Evolutionary conservation across 164 flowering plant species (phyloP), one percentile per base, ranked within the genome.

Genomic region (Warburgia ugandensis): DNA sequence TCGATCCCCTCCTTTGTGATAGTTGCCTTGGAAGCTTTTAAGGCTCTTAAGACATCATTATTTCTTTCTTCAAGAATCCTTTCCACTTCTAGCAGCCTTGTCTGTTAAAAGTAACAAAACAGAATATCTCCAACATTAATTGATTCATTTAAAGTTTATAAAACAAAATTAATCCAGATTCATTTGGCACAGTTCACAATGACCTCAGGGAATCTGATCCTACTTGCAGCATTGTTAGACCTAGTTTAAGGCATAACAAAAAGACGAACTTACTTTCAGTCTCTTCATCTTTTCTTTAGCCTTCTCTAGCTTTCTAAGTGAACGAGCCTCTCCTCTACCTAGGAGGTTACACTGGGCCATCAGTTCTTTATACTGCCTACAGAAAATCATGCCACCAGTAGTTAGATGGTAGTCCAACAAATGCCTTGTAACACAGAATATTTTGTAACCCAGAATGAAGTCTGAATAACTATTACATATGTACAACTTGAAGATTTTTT

Each of bases 311-410:
- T 81, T 83, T 51, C 58, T 63, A 31, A 50, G 64, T 39, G 68
- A 72, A 6, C 76, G 79, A 50, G 78, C 75, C 56, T 86, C 92
- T 44, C 84, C 92, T 73, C 95, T 81, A 65, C 92, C 97, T 21
- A 86, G 80, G 55, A 64, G 56, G 65, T 79, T 89, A 78, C 96
- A 94, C 67, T 94, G 92, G 32, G 79, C 69, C 84, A 86, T 77
- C 77, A 94, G 55, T 50, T 86, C 97, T 68, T 83, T 89, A 72
- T 94, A 94, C 61, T 77, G 80, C 87, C 99, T 89, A n/a, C n/a
- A n/a, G n/a, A n/a, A n/a, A n/a, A n/a, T n/a, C n/a, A n/a, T n/a
- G n/a, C n/a, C n/a, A n/a, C n/a, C n/a, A n/a, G n/a, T n/a, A n/a
- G n/a, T n/a, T n/a, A n/a, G n/a, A n/a, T n/a, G n/a, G n/a, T n/a